Percentiles rank a stretch among this genome's conserved stretches.
These are phyloP conservation scores for Phytophthora uliginosa DNA, from an alignment of 352 stramenopile genomes.

Conservation along the genomic window DNA sequence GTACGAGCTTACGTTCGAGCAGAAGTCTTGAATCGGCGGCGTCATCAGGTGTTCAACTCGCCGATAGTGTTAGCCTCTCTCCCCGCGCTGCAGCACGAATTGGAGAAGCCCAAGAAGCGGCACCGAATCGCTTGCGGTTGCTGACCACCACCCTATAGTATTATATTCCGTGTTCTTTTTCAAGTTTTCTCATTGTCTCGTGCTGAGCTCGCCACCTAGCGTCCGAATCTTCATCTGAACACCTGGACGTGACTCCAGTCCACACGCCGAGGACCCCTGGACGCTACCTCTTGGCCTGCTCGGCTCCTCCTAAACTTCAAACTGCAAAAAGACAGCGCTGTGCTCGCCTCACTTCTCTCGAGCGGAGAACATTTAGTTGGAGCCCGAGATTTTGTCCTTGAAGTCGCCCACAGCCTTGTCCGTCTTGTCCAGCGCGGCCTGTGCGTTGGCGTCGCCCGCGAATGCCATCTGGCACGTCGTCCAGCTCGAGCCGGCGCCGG, in stretches of 20 bases:
- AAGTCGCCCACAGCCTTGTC: conserved; percentile 83
- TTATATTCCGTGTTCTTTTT: conserved; percentile 48
- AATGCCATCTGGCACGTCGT: conserved; percentile 90
- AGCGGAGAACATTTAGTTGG: conserved; percentile 36
- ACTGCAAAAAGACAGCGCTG: conserved; percentile 17
- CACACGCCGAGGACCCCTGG: not conserved
- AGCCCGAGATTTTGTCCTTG: conserved; percentile 61
- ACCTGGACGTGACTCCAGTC: not conserved
- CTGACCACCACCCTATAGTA: conserved; percentile 54
- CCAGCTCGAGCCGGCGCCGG: conserved; percentile 84
- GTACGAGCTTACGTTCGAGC: conserved; percentile 63
- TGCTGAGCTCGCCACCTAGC: conserved; percentile 19
- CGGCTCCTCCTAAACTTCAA: conserved; percentile 6
- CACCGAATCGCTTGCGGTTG: conserved; percentile 21
- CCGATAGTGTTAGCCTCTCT: conserved; percentile 15
- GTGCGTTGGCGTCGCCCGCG: conserved; percentile 69
- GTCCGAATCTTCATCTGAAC: conserved; percentile 7
- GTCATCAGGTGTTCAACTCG: not conserved
- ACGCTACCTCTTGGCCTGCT: not conserved
- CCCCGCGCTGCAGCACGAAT: not conserved
- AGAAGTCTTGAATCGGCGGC: conserved; percentile 40
- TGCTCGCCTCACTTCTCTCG: conserved; percentile 1
- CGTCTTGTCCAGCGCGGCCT: conserved; percentile 76
- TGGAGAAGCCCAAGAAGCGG: conserved; percentile 20
- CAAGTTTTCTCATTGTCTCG: conserved; percentile 11